Base-by-base conservation (phyloP, 441 rosid species). In the Isatis lusitanica region DNA sequence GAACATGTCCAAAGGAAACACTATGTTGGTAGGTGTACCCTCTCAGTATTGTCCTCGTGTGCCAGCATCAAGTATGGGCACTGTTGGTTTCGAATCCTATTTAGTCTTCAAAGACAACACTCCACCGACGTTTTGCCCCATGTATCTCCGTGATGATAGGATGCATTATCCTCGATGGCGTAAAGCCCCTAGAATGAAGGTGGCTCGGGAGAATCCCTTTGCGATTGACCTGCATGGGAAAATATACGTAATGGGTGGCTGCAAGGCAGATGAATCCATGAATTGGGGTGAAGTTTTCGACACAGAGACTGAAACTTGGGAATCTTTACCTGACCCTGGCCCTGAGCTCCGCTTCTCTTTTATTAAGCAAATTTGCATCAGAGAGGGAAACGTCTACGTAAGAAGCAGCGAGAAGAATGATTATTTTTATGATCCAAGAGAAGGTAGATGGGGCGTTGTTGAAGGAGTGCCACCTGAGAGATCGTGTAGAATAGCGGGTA, bases 161-260 rank as follows among this genome's bases (percentile, higher is more conserved):
- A 21, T 21, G 24, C 24, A 21, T 21, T 21, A 21, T 21, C 24
- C 24, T 21, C 24, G 24, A 21, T 21, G 16, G 92, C 73, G 74
- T 48, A 18, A 68, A 11, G 78, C 78, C 17, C 87, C 92, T 13
- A 71, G 38, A 40, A 87, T 87, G 94, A 84, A 64, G 4, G 73
- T 87, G 24, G 74, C 83, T 4, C 87, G 94, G 6, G 92, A 87
- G 66, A 84, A 86, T 53, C 80, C 92, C 3, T 88, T 90, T 0
- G 83, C 85, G 0, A 87, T 83, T 0, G 76, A 75, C 3, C 75
- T 86, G 6, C 81, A 72, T 9, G 88, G 71, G 0, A 86, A 81
- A 68, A 69, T 91, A 21, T 89, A 86, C 21, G 88, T 91, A 30
- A 74, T 88, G 58, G 97, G 94, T 0, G 97, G 94, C 0, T 91